Conservation (phyloP, 768 basidiomycete species). For the Strobilomyces dryophilus region DNA sequence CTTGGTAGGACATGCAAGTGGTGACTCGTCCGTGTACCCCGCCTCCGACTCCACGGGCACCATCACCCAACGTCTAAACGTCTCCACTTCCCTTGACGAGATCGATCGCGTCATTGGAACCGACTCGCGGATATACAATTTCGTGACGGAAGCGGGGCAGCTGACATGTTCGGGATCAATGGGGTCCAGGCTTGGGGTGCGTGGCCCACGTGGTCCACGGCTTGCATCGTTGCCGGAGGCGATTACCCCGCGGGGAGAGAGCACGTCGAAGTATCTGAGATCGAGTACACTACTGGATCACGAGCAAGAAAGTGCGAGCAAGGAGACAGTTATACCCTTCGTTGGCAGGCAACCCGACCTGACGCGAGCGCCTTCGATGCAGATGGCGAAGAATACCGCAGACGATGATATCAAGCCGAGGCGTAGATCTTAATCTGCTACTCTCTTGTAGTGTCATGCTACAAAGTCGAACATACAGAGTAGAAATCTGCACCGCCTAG, state of each 20-base stretch:
- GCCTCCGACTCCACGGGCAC: conserved; percentile 23
- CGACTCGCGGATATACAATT: conserved; percentile 18
- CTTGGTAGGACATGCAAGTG: conserved; percentile 7
- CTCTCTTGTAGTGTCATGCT: no score
- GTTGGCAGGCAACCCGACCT: conserved; percentile 20
- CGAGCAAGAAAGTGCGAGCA: conserved; percentile 37
- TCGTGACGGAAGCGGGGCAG: conserved; percentile 24
- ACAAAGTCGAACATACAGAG: conserved; percentile 12
- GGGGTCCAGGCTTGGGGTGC: conserved; percentile 13
- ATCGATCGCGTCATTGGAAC: conserved; percentile 24
- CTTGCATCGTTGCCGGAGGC: conserved; percentile 17
- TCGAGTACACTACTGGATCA: conserved; percentile 38
- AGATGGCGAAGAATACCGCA: conserved; percentile 6
- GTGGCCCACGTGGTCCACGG: conserved; percentile 21
- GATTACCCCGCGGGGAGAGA: conserved; percentile 16
- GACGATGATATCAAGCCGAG: conserved; percentile 2
- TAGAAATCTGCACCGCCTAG: conserved; percentile 30
- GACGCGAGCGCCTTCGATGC: conserved; percentile 16
- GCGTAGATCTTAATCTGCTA: conserved; percentile 18
- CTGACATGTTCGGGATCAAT: conserved; percentile 13
- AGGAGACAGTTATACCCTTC: conserved; percentile 21
- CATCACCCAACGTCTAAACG: conserved; percentile 16
- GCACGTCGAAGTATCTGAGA: conserved; percentile 19
- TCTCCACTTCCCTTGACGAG: conserved; percentile 22
- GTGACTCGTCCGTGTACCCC: conserved; percentile 25